Evolutionary conservation across 2,329 filamentous ascomycete species (phyloP), one percentile per base, ranked within the genome.

Genomic region (Aspergillus jensenii): DNA sequence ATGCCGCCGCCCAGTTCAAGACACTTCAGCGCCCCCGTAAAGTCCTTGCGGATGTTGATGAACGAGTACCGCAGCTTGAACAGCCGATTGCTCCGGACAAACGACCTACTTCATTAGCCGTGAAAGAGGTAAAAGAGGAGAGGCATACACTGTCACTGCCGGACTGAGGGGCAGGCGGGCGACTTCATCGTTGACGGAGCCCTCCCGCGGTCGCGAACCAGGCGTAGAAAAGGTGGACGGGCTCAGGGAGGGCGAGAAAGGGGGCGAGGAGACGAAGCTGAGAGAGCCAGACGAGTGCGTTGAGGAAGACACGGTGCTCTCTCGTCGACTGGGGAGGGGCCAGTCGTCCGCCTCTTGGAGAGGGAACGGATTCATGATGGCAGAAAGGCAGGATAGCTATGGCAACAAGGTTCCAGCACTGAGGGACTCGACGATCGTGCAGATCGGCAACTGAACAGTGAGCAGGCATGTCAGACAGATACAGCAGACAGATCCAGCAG

Each of bases 21-120:
- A 45, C 68, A 69, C 52, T 68, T 73, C 35, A 78, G 53, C 6
- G 66, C 67, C 4, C 75, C 76, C 6, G 68, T 65, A 8, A 64
- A 60, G 60, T 77, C 74, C 54, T 76, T 77, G 60, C 71, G 72
- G 35, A 78, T 68, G 53, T 76, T 73, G 57, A 78, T 73, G 48
- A 66, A 71, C 2, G 65, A 68, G 52, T 76, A 77, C 51, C 68
- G 73, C 27, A 78, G 56, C 55, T 74, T 76, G 65, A 78, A 78
- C 5, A 76, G 56, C 51, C 74, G 71, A 19, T 66, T 69, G 43
- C 69, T 72, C 46, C 74, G 73, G 19, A 74, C 65, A 52, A 78
- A 78, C 1, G 75, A 75, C 50, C 74, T 76, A 17, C 21, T 14
- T 14, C 15, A 31, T 27, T 15, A 49, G 27, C 27, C 4, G 27